These are phyloP conservation scores for Juglanconis sp. DNA, from an alignment of 2,329 filamentous ascomycete species.

Conservation along the genomic window DNA sequence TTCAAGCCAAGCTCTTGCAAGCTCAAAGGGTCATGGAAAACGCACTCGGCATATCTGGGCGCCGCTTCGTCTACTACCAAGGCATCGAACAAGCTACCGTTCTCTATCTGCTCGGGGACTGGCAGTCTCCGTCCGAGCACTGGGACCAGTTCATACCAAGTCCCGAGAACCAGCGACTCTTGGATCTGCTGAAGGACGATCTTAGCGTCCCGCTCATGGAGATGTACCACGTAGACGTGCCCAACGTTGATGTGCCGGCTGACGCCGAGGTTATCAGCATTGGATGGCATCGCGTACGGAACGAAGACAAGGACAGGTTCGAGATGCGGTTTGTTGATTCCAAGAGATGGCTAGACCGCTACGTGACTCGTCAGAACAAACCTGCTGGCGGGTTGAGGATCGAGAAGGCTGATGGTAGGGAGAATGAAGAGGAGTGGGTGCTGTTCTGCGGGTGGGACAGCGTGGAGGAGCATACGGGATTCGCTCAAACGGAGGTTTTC, in stretches of 20 bases:
- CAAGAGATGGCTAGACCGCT: not conserved
- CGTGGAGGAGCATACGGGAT: not conserved
- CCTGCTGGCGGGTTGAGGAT: not conserved
- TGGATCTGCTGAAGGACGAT: not conserved
- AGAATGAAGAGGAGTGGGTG: not conserved
- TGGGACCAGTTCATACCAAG: constrained; percentile 2
- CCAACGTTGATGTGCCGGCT: not conserved
- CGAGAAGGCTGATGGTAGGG: not conserved
- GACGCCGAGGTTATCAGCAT: not conserved
- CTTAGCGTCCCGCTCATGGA: not conserved
- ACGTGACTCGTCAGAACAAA: not conserved
- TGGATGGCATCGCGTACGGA: not conserved
- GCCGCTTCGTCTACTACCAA: not conserved
- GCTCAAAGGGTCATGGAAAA: not conserved
- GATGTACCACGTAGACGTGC: constrained; percentile 2
- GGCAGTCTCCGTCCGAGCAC: constrained; percentile 1
- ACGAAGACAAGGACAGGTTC: not conserved
- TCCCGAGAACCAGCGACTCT: not conserved
- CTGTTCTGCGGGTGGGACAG: not conserved
- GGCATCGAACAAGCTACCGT: not conserved
- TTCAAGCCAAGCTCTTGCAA: not conserved
- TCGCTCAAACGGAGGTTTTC: not conserved
- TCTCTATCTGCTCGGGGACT: not conserved
- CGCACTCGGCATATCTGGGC: not conserved
- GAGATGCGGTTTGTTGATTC: not conserved